Base-by-base conservation (phyloP, 495 filamentous ascomycete species). In the Podospora didyma region DNA sequence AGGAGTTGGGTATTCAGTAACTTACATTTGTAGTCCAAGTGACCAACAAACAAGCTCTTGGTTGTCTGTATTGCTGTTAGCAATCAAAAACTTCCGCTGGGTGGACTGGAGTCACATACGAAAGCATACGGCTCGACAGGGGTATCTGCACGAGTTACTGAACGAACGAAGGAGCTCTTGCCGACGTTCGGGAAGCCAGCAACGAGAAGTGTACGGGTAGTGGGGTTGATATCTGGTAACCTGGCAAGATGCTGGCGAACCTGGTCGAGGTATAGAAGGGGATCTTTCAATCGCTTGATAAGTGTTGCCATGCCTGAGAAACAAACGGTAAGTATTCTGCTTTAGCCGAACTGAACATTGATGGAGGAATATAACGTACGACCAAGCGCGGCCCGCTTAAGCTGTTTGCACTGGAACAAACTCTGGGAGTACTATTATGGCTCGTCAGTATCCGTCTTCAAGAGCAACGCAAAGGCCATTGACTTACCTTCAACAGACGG, bases 51-150 rank as follows among this genome's bases (percentile, higher is more conserved):
- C 67, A 98, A 79, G 64, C 86, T 90, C 80, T 97, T 98, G 14
- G 94, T 98, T 21, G 95, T 97, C 34, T 65, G 51, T 21, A n/a
- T 41, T 24, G 9, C 19, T 24, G 53, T 62, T 50, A 62, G 59
- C 20, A 37, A 26, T 2, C 21, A n/a, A 2, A 20, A 14, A 22
- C 24, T 3, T n/a, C 16, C 6, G 7, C 21, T 9, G 1, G 22
- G 9, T 5, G 23, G 2, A 35, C 7, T n/a, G 6, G 28, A n/a
- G n/a, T n/a, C 23, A 62, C 62, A 56, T 59, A 65, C 34, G 81
- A 98, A 98, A 49, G 94, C 95, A 69, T 97, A 98, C 10, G 94
- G 92, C 78, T 97, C 93, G 35, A 97, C 89, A 66, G 97, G 94
- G 55, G 96, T 93, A 80, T 98, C 95, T 55, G 94, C 95, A 62